Percentiles rank a stretch among this genome's conserved stretches.
These are phyloP conservation scores for Rubroboletus pulcherrimus DNA, from an alignment of 768 basidiomycete species.

Conservation along the genomic window DNA sequence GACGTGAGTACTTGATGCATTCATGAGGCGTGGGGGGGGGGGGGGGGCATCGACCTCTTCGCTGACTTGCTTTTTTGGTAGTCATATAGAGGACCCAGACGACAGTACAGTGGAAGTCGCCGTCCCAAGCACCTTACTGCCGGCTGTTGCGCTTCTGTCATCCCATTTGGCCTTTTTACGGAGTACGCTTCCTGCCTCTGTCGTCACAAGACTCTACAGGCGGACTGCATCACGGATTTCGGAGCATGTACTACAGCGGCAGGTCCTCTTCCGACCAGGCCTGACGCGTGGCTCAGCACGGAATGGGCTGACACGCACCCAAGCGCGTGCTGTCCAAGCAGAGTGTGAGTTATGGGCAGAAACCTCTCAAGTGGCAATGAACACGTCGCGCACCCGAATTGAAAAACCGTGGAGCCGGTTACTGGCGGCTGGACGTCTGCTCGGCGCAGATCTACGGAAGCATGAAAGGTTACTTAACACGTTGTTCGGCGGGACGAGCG, in stretches of 20 bases:
- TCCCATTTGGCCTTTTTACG: conserved; percentile 72
- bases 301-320: conserved; percentile 28
- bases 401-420: conserved; percentile 77
- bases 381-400: conserved; percentile 44
- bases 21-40: not conserved
- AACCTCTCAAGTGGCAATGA: conserved; percentile 62
- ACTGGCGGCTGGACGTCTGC: conserved; percentile 63
- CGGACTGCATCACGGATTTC: conserved; percentile 66
- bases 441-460: conserved; percentile 48
- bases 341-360: conserved; percentile 86
- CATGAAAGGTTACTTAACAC: conserved; percentile 30
- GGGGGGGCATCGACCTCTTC: not conserved
- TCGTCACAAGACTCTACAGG: conserved; percentile 66
- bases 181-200: conserved; percentile 54
- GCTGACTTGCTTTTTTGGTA: conserved; percentile 7
- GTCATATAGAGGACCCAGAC: conserved; percentile 9
- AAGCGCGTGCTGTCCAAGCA: conserved; percentile 58
- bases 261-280: conserved; percentile 73
- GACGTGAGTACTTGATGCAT: too few species aligned
- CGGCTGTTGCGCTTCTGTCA: conserved; percentile 75
- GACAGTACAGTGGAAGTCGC: conserved; percentile 34
- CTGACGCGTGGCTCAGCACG: conserved; percentile 40
- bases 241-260: conserved; percentile 78
- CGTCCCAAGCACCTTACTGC: conserved; percentile 68
- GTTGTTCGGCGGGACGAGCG: conserved; percentile 15